Base-by-base conservation (phyloP, 2,329 filamentous ascomycete genomes). In the Cadophora gregata region DNA sequence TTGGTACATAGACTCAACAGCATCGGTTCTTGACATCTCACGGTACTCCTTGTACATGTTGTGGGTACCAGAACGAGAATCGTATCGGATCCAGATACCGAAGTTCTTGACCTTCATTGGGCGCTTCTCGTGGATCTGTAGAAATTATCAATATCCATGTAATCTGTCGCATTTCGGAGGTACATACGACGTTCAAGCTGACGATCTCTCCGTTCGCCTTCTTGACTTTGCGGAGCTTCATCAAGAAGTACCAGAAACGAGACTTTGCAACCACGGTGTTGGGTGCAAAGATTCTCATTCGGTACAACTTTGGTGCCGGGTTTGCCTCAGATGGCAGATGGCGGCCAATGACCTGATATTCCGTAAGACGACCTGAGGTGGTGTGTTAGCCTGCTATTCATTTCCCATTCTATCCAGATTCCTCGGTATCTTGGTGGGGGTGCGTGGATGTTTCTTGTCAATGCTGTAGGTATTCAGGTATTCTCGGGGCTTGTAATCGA, bases 41-140 rank as follows among this genome's bases (percentile, higher is more conserved):
- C 96, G 93, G 92, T 97, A 98, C 91, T 99, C 96, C 91, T 98
- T 98, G 93, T 99, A 99, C 96, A 99, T 99, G 92, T 99, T 99
- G 93, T 99, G 96, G 79, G 96, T 99, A 79, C 96, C 96, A 79
- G 96, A 98, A 84, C 96, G 95, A 72, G 96, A 99, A 87, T 99
- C 95, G 88, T 99, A 99, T 82, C 96, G 94, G 86, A 99, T 91
- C 96, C 96, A 99, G 90, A 99, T 90, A 83, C 96, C 96, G 83
- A 99, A 98, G 92, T 97, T 99, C 93, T 99, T 99, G 89, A 99
- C 94, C 89, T 97, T 97, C 81, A 94, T 87, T 79, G 96, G 96
- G 84, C 93, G 93, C 91, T 98, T 98, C 93, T 99, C 96, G 85
- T 89, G 85, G 87, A 99, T 96, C 94, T 97, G 62, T 25, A 21